Evolutionary conservation across 1,284 basidiomycete species (phyloP).

Genomic region (Moniliella sp.): DNA sequence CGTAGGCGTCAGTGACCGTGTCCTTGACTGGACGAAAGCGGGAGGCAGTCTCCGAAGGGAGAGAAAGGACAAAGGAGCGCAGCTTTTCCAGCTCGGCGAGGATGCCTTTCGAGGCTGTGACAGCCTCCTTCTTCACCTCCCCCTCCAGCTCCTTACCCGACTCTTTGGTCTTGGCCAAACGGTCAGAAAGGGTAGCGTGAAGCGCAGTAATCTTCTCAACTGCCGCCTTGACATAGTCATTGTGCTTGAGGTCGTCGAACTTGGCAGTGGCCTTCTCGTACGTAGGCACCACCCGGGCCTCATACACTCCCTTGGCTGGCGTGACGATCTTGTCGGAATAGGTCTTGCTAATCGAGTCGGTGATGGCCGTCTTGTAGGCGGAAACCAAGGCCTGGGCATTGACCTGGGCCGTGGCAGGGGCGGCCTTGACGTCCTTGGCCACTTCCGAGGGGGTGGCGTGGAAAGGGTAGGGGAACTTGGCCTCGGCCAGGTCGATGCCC

Average conservation of each 20-base stretch:
- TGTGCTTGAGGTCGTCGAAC: conserved; percentile 29
- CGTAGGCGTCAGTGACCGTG: conserved; percentile 24
- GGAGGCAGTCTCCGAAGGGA: conserved; percentile 25
- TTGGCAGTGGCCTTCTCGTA: conserved; percentile 17
- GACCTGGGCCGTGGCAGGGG: too few species aligned
- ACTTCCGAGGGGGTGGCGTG: conserved; percentile 23
- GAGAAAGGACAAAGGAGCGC: conserved; percentile 16
- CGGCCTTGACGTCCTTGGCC: conserved; percentile 11
- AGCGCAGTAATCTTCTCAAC: conserved; percentile 19
- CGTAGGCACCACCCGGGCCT: conserved; percentile 12
- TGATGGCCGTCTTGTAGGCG: too few species aligned
- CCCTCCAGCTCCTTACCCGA: conserved; percentile 16
- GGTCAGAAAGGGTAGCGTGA: conserved; percentile 16
- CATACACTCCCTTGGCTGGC: conserved; percentile 17
- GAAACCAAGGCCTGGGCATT: too few species aligned
- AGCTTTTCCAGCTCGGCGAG: conserved; percentile 27
- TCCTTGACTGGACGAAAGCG: conserved; percentile 23
- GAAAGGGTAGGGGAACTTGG: conserved; percentile 28
- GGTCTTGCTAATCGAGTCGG: conserved; percentile 7
- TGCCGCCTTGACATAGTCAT: conserved; percentile 21
- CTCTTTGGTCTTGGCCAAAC: conserved; percentile 13
- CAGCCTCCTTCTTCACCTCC: conserved; percentile 20
- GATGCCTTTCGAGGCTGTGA: conserved; percentile 18
- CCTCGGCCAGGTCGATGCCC: conserved; percentile 24
- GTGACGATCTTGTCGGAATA: too few species aligned